phyloP scores from a whole-genome alignment of 305 asterid species.

The Fraxinus velutina region DNA sequence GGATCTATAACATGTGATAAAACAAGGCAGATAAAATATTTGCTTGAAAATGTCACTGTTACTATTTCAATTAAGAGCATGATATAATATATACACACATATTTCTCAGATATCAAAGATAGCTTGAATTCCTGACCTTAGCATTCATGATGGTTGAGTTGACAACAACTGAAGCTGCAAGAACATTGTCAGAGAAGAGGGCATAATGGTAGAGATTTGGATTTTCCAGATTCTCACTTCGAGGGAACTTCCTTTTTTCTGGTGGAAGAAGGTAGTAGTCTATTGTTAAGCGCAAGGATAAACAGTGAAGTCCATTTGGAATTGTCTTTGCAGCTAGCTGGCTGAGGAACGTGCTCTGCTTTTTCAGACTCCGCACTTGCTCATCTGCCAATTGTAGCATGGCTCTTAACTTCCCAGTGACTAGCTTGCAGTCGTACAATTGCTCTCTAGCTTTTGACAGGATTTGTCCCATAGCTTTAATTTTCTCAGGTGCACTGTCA shows the following conservation, averaged over 20 bases:
- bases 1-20: not conserved
- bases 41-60: not conserved
- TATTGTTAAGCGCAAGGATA: constrained; percentile 88
- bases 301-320: constrained; percentile 93
- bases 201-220: constrained; percentile 90
- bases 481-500: constrained; percentile 76
- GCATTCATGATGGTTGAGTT: constrained; percentile 85
- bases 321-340: constrained; percentile 97
- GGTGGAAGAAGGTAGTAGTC: constrained; percentile 85
- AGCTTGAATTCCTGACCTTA: constrained; percentile 52
- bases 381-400: constrained; percentile 98
- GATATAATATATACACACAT: not conserved
- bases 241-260: constrained; percentile 82
- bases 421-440: constrained; percentile 86
- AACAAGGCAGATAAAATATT: not conserved
- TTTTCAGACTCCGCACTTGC: constrained; percentile 94
- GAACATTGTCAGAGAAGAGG: constrained; percentile 93
- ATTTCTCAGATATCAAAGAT: constrained; percentile 2
- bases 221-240: constrained; percentile 79
- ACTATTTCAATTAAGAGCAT: not conserved
- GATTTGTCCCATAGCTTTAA: constrained; percentile 91
- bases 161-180: constrained; percentile 98
- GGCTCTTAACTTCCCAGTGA: constrained; percentile 93
- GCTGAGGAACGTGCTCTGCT: constrained; percentile 98
- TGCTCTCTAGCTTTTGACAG: constrained; percentile 89